Conservation (phyloP, 805 yeast species). For the Candida vaughaniae region DNA sequence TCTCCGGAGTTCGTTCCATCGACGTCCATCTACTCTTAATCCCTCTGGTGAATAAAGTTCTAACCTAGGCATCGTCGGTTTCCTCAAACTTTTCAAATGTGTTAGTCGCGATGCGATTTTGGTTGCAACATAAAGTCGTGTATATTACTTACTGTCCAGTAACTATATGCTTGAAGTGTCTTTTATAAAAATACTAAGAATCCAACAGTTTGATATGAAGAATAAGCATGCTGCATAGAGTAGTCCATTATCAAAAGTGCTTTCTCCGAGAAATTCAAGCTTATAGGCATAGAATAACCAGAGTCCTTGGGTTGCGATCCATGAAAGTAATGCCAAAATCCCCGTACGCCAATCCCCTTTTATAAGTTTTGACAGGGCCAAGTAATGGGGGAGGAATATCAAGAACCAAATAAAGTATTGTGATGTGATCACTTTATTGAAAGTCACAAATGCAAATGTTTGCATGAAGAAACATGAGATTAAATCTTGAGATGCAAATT, state of each 20-base stretch:
- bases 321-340: conserved; percentile 41
- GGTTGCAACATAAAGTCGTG: no score
- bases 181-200: conserved; percentile 55
- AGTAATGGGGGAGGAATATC: conserved; percentile 74
- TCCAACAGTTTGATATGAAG: conserved; percentile 60
- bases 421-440: conserved; percentile 72
- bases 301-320: conserved; percentile 69
- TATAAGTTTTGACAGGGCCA: conserved; percentile 44
- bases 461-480: conserved; percentile 38
- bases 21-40: conserved; percentile 85
- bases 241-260: conserved; percentile 61
- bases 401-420: conserved; percentile 96
- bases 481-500: conserved; percentile 30
- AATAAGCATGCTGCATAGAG: conserved; percentile 56
- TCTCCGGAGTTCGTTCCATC: conserved; percentile 89
- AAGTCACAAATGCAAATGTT: conserved; percentile 44
- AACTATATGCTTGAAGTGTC: no score
- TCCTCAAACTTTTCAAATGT: no score
- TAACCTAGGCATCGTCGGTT: conserved; percentile 54
- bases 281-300: conserved; percentile 82
- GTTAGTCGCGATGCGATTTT: conserved; percentile 5
- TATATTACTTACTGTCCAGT: no score
- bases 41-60: conserved; percentile 97
- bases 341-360: conserved; percentile 33
- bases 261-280: conserved; percentile 74